phyloP scores from a whole-genome alignment of 805 yeast genomes.

The Hanseniaspora mollemarum region DNA sequence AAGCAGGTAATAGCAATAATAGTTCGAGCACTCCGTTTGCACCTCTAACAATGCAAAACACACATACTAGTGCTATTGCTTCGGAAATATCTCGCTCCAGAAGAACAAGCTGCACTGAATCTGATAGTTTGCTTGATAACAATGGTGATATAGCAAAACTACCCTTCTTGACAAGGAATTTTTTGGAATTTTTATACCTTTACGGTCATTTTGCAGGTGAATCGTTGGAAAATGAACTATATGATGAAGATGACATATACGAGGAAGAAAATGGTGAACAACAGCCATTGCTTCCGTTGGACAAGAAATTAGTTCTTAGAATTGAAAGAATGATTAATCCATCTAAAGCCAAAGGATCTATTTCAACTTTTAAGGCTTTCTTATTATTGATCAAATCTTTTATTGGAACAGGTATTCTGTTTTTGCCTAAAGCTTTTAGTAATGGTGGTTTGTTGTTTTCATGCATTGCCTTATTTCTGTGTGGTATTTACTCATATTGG shows the following conservation, averaged over 20 bases:
- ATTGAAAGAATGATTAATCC: constrained; percentile 22
- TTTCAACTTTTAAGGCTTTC: constrained; percentile 62
- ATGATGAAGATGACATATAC: constrained; percentile 19
- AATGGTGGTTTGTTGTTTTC: constrained; percentile 65
- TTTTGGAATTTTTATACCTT: constrained; percentile 62
- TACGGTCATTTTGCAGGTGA: constrained; percentile 87
- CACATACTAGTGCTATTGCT: background rate
- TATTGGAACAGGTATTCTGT: constrained; percentile 66
- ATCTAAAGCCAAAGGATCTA: constrained; percentile 42
- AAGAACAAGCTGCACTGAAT: constrained; percentile 14
- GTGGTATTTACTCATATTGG: constrained; percentile 65
- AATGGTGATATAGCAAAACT: constrained; percentile 26
- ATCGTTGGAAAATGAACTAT: constrained; percentile 55
- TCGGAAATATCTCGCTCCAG: background rate
- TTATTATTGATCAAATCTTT: constrained; percentile 61
- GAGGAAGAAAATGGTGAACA: constrained; percentile 17
- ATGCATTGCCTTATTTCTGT: constrained; percentile 39
- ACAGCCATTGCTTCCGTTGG: constrained; percentile 12
- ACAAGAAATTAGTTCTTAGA: constrained; percentile 5
- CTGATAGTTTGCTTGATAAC: constrained; percentile 21
- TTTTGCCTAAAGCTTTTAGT: constrained; percentile 56
- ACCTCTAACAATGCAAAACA: background rate
- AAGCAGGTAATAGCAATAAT: background rate
- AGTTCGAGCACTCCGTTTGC: background rate
- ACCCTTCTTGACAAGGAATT: constrained; percentile 54